Evolutionary conservation across 345 rosid species (phyloP).

Genomic region (Passiflora organensis): DNA sequence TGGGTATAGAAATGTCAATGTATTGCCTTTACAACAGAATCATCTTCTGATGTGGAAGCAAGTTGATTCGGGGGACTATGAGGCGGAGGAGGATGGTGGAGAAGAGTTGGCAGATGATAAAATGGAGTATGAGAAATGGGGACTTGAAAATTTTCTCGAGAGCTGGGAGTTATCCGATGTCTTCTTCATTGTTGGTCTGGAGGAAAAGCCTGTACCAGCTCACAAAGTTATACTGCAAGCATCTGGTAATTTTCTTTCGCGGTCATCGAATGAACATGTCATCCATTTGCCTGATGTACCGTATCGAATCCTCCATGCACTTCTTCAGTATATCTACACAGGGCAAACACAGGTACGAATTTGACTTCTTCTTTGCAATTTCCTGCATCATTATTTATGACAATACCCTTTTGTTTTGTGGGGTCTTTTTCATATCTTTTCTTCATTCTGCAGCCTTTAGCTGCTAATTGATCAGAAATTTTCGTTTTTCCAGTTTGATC

Average conservation of each 20-base stretch:
- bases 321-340: slow-evolving; percentile 72
- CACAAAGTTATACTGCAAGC: slow-evolving; percentile 85
- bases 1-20: slow-evolving; percentile 88
- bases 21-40: slow-evolving; percentile 72
- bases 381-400: not conserved
- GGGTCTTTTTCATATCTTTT: not conserved
- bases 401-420: too few relatives aligned
- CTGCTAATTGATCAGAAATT: not conserved
- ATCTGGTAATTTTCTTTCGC: slow-evolving; percentile 58
- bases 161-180: slow-evolving; percentile 72
- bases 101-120: slow-evolving; percentile 42
- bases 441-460: slow-evolving; percentile 6
- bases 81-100: slow-evolving; percentile 41
- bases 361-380: not conserved
- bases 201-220: slow-evolving; percentile 66
- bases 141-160: slow-evolving; percentile 78
- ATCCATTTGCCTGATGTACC: slow-evolving; percentile 43
- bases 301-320: slow-evolving; percentile 62
- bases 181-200: slow-evolving; percentile 61
- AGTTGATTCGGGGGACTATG: slow-evolving; percentile 52
- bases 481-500: slow-evolving; percentile 8
- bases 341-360: slow-evolving; percentile 67
- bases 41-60: slow-evolving; percentile 84
- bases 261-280: slow-evolving; percentile 41
- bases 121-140: slow-evolving; percentile 60